A percentile compares a stretch with the other conserved stretches of the same genome.
phyloP scores from a whole-genome alignment of 495 filamentous ascomycete species.

The Tuber umbilicatum region DNA sequence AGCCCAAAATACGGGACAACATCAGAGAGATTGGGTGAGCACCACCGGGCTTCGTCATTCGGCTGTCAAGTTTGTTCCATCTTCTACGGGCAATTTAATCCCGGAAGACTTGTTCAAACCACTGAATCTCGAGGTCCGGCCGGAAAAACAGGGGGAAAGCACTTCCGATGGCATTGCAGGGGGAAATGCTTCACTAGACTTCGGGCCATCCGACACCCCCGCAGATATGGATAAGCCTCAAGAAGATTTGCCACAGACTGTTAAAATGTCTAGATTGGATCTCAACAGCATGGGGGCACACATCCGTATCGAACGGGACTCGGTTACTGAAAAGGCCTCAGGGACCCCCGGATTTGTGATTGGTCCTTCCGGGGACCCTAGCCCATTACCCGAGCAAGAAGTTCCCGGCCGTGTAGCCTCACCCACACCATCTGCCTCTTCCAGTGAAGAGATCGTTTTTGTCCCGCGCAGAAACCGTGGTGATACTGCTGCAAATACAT shows the following conservation, averaged over 20 bases:
- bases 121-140: conserved; percentile 21
- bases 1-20: conserved; percentile 65
- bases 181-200: background rate
- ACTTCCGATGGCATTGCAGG: conserved; percentile 3
- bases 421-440: conserved; percentile 16
- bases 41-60: conserved; percentile 47
- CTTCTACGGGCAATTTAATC: conserved; percentile 57
- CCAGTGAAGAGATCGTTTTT: conserved; percentile 38
- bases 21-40: conserved; percentile 45
- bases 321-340: background rate
- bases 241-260: background rate
- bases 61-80: conserved; percentile 60
- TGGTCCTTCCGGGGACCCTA: conserved; percentile 21
- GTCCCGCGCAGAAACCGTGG: conserved; percentile 27
- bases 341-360: conserved; percentile 17
- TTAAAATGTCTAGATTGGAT: background rate
- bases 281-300: background rate
- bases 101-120: conserved; percentile 43
- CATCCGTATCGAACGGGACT: background rate
- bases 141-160: conserved; percentile 13
- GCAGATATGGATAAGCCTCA: background rate
- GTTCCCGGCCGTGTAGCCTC: conserved; percentile 7
- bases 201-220: background rate
- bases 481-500: background rate
- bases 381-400: conserved; percentile 6